A percentile compares a stretch with the other conserved stretches of the same genome.
Conservation (phyloP, 805 yeast species). For the Alloascoidea hylecoeti region DNA sequence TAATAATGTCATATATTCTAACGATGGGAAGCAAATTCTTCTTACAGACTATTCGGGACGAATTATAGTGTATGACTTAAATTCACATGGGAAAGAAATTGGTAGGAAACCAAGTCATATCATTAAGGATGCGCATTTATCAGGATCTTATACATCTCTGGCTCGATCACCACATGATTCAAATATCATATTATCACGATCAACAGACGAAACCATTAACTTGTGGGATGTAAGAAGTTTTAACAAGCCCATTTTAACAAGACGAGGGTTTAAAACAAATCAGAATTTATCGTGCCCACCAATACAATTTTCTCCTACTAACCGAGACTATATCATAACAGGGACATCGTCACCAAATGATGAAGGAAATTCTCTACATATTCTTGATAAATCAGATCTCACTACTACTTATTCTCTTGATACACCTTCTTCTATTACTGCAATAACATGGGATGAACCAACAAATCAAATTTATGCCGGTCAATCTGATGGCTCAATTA, state of each 20-base stretch:
- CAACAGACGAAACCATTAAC: conserved; percentile 11
- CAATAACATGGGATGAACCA: conserved; percentile 13
- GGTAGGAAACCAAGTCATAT: conserved; percentile 12
- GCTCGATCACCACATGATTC: conserved; percentile 7
- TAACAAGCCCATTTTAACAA: conserved; percentile 9
- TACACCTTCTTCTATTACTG: conserved; percentile 4
- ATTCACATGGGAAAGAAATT: conserved; percentile 12
- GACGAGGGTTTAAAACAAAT: conserved; percentile 7
- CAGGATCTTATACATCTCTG: conserved; percentile 8
- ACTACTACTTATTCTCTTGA: conserved; percentile 9
- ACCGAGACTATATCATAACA: conserved; percentile 11
- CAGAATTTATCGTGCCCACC: conserved; percentile 8
- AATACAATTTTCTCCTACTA: conserved; percentile 12
- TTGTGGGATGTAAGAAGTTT: conserved; percentile 16
- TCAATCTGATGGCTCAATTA: conserved; percentile 12
- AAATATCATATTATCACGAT: conserved; percentile 10
- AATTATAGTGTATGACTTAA: conserved; percentile 12
- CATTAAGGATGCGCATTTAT: conserved; percentile 11
- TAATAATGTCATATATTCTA: conserved; percentile 9
- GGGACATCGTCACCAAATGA: no score
- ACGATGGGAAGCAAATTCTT: conserved; percentile 8
- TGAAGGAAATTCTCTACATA: conserved; percentile 10
- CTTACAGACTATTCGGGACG: conserved; percentile 11
- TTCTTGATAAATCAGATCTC: conserved; percentile 16
- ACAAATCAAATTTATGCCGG: conserved; percentile 18